Evolutionary conservation across 1,139 yeast genomes (phyloP).

Genomic region (Geotrichum siamense): DNA sequence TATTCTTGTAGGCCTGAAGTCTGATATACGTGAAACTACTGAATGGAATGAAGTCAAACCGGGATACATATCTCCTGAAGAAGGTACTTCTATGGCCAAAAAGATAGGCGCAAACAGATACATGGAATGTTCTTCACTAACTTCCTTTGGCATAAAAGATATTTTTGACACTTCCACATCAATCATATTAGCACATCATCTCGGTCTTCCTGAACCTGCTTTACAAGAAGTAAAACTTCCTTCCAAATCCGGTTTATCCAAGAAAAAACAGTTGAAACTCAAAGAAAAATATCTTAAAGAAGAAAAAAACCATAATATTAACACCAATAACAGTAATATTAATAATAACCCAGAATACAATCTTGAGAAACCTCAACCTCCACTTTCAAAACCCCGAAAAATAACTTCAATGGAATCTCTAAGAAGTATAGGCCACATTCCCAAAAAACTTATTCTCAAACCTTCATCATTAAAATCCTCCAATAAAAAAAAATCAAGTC

Average conservation of each 20-base stretch:
- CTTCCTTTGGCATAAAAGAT: slow-evolving; percentile 55
- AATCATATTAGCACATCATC: slow-evolving; percentile 22
- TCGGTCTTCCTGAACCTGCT: slow-evolving; percentile 16
- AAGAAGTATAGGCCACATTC: not conserved
- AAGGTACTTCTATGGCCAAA: slow-evolving; percentile 44
- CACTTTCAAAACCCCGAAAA: not conserved
- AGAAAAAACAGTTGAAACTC: slow-evolving; percentile 6
- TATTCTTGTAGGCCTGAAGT: slow-evolving; percentile 69
- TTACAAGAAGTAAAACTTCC: slow-evolving; percentile 8
- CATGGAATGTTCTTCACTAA: slow-evolving; percentile 71
- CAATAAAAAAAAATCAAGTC: not conserved
- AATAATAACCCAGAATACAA: not conserved
- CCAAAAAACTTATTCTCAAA: not conserved
- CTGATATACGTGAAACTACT: slow-evolving; percentile 46
- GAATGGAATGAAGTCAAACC: slow-evolving; percentile 4
- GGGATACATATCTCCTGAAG: slow-evolving; percentile 31
- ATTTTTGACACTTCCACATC: slow-evolving; percentile 48
- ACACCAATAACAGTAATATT: not conserved
- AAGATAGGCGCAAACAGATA: slow-evolving; percentile 69
- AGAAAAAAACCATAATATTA: not conserved
- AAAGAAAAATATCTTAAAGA: slow-evolving; percentile 5
- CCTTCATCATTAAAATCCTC: not conserved
- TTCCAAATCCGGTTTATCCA: slow-evolving; percentile 2
- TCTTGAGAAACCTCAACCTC: not conserved
- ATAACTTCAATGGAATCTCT: slow-evolving; percentile 3